Base-by-base conservation (phyloP, 2,329 filamentous ascomycete genomes). In the Alternaria conjuncta region DNA sequence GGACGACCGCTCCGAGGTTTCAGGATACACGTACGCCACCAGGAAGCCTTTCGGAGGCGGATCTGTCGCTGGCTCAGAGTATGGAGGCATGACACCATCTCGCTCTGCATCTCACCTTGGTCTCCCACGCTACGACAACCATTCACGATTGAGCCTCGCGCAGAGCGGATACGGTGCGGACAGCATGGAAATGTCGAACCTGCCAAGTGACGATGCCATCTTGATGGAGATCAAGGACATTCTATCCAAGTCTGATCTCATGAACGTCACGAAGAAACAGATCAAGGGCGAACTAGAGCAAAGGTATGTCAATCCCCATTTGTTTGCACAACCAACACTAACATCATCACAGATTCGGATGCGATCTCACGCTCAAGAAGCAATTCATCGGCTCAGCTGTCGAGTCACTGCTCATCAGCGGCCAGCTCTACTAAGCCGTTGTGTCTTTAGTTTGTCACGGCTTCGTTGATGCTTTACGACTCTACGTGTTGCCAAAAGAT, bases 191-290 rank as follows among this genome's bases (percentile, higher is more conserved):
- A 89, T 94, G 88, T 80, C 88, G 7, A 91, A 92, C 73, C 82
- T 97, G 76, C 96, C 96, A 0, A 92, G 87, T 65, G 96, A 99
- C 72, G 96, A 99, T 75, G 91, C 93, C 11, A 85, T 99, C 54
- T 84, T 99, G 66, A 90, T 93, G 0, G 96, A 99, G 85, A 99
- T 99, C 73, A 88, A 96, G 55, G 94, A 97, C 76, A 97, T 99
- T 67, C 84, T 99, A 66, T 88, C 90, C 71, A 96, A 92, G 12
- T 94, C 94, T 2, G 96, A 99, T 82, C 83, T 99, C 76, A 99
- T 99, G 96, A 94, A 89, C 5, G 93, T 99, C 46, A 99, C 96
- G 70, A 99, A 99, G 89, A 99, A 99, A 88, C 93, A 92, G 73
- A 92, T 99, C 82, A 98, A 98, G 86, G 83, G 88, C 71, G 96